These are phyloP conservation scores for Tolypocladium guangdongense DNA, from an alignment of 2,329 filamentous ascomycete genomes.

Conservation along the genomic window DNA sequence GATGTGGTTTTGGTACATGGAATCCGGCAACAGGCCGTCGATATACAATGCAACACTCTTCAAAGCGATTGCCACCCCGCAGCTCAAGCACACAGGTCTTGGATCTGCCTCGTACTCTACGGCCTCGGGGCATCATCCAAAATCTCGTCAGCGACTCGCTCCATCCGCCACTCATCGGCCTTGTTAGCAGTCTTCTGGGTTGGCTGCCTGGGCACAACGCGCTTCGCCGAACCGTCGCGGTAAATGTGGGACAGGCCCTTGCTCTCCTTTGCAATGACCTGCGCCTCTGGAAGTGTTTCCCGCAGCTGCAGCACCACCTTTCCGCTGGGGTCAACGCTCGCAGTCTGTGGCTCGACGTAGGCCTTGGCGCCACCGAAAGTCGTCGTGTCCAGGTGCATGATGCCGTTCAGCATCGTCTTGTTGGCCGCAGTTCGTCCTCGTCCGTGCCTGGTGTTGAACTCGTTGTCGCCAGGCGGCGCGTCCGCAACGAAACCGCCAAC, in stretches of 20 bases:
- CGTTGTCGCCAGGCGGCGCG: conserved; percentile 28
- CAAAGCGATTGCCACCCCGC: neutral
- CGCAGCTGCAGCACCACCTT: conserved; percentile 33
- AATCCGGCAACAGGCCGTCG: neutral
- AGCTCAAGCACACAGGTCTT: neutral
- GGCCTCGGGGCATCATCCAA: conserved; percentile 4
- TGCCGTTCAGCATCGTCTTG: conserved; percentile 19
- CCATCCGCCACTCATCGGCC: conserved; percentile 10
- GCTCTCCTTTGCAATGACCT: conserved; percentile 35
- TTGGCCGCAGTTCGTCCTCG: conserved; percentile 7
- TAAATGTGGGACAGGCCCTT: conserved; percentile 24
- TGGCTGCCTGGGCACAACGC: conserved; percentile 4
- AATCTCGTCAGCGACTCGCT: conserved; percentile 17
- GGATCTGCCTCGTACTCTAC: neutral
- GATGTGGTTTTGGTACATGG: conserved; percentile 4
- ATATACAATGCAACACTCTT: conserved; percentile 3
- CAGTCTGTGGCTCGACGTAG: conserved; percentile 28
- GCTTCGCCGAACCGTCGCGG: conserved; percentile 12
- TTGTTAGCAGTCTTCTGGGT: neutral
- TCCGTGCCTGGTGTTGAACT: conserved; percentile 24
- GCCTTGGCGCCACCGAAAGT: conserved; percentile 43
- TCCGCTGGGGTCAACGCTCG: conserved; percentile 38
- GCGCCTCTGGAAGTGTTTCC: conserved; percentile 25
- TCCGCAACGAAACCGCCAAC: conserved; percentile 43
- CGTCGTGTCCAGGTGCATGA: conserved; percentile 33